Base-by-base conservation (phyloP, 305 asterid species). In the Fraxinus sp. region DNA sequence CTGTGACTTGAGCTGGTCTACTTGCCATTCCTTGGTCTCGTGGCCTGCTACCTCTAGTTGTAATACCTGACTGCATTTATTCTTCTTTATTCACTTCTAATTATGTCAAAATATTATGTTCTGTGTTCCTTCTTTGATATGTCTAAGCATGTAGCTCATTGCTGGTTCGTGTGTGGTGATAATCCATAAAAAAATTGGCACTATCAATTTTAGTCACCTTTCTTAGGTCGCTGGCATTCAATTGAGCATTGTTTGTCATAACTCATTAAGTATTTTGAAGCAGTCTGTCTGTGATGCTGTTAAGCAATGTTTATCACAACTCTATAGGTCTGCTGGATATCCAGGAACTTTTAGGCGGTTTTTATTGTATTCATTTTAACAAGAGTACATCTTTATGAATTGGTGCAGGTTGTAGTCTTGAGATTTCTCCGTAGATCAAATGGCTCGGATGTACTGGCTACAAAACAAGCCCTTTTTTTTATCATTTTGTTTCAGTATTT, bases 401-500 rank as follows among this genome's bases (percentile, higher is more conserved):
- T 77, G 80, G 9, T 84, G 90, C 98, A 97, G 99, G 89, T 95
- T 80, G 96, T 95, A 75, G 98, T 97, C 52, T 97, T 97, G 98
- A 97, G 92, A 87, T 97, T 91, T 91, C 90, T 97, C 33, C 91
- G 84, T 83, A 90, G 94, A 84, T 95, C 99, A 36, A 86, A 87
- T 52, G 98, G 99, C 81, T 97, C 99, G 71, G 98, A 93, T 88
- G 99, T 97, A 71, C 89, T 91, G 79, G 89, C 91, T 52, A 97
- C 99, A 68, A 97, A 97, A 86, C 94, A 91, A 85, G 98, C 99
- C 2, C 89, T 97, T 62, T 90, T 97, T 64, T 87, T 81, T 83
- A 93, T 95, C 80, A 89, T 97, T 87, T 88, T 93, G 90, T 86
- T 95, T 86, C 99, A 97, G 90, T 97, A 95, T 80, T 79, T 95